These are phyloP conservation scores for Boechera retrofracta DNA, from an alignment of 345 rosid genomes.

Conservation along the genomic window DNA sequence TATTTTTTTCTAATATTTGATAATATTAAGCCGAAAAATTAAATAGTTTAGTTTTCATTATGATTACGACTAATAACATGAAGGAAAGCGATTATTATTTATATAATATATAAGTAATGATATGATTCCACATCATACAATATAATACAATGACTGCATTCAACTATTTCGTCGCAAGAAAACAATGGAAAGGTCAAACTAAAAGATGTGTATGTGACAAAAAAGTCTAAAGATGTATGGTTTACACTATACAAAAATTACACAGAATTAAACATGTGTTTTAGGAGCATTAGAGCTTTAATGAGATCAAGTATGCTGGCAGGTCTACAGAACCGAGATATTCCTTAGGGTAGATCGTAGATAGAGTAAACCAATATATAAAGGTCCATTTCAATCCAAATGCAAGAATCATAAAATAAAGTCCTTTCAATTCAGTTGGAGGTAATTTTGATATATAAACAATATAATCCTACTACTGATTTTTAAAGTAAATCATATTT, in stretches of 20 bases:
- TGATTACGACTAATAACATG: neutral
- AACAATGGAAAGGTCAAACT: slow-evolving; percentile 25
- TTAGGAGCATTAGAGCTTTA: neutral
- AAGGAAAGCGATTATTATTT: neutral
- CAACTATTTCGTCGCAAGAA: slow-evolving; percentile 30
- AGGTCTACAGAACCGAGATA: neutral
- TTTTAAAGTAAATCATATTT: neutral
- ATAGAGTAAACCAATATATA: neutral
- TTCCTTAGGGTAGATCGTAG: neutral
- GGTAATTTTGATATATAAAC: neutral
- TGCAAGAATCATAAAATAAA: neutral
- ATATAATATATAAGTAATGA: neutral
- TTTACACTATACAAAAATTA: slow-evolving; percentile 10
- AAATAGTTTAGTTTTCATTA: neutral
- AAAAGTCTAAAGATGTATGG: slow-evolving; percentile 12
- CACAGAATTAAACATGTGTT: slow-evolving; percentile 19
- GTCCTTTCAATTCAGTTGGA: neutral
- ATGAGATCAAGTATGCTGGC: neutral
- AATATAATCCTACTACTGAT: neutral
- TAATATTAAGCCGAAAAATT: neutral
- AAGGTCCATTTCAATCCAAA: neutral
- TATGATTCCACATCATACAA: slow-evolving; percentile 13
- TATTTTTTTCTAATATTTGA: neutral
- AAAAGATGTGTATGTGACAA: slow-evolving; percentile 16
- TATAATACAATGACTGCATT: slow-evolving; percentile 5